These are phyloP conservation scores for Curvularia spicifera DNA, from an alignment of 2,329 filamentous ascomycete species.

Conservation along the genomic window DNA sequence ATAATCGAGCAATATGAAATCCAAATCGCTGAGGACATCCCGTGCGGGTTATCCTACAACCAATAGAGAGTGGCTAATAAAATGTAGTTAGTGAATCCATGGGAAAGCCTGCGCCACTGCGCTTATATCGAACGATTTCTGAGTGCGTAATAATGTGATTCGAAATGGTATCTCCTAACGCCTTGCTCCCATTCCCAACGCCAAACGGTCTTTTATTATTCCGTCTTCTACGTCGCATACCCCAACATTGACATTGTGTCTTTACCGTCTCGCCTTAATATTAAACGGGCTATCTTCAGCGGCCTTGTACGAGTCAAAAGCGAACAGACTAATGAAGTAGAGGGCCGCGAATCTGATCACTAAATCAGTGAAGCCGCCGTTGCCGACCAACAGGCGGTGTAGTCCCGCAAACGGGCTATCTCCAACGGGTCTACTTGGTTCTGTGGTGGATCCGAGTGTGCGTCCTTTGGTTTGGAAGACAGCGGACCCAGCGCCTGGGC, in stretches of 20 bases:
- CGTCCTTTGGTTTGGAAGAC: slow-evolving; percentile 53
- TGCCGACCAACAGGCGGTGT: slow-evolving; percentile 36
- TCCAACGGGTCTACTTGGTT: slow-evolving; percentile 35
- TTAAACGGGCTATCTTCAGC: slow-evolving; percentile 55
- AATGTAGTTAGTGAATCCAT: background rate
- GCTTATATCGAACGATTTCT: background rate
- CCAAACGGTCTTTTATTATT: background rate
- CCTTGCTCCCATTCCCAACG: slow-evolving; percentile 9
- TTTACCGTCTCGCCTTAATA: slow-evolving; percentile 39
- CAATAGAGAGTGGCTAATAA: background rate
- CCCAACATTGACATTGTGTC: too few relatives aligned
- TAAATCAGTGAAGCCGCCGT: slow-evolving; percentile 48
- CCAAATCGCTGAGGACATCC: background rate
- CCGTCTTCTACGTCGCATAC: background rate
- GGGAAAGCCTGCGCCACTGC: background rate
- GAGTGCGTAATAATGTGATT: background rate
- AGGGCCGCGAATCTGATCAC: slow-evolving; percentile 55
- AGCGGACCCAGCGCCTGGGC: slow-evolving; percentile 42
- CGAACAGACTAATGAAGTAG: slow-evolving; percentile 55
- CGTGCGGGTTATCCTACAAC: background rate
- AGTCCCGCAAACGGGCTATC: slow-evolving; percentile 35
- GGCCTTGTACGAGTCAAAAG: slow-evolving; percentile 53
- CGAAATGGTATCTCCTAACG: slow-evolving; percentile 12
- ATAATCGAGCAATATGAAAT: background rate
- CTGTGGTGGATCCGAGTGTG: slow-evolving; percentile 47